Conservation (phyloP, 2,329 filamentous ascomycete species). For the Hypoxylon sp. region DNA sequence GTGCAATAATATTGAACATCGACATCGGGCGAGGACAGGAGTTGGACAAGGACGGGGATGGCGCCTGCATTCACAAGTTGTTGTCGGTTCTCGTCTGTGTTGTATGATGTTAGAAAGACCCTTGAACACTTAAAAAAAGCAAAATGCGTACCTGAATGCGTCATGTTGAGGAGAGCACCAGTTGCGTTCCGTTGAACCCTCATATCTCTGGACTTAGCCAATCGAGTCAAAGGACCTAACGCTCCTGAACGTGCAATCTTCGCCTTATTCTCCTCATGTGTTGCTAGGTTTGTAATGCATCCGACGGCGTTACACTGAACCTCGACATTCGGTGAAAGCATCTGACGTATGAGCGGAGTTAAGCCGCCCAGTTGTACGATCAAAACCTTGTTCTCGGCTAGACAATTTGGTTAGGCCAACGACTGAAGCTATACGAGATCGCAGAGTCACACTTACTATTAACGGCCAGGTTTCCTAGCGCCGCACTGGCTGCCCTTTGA, state of each 20-base stretch:
- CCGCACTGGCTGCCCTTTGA: conserved; percentile 94
- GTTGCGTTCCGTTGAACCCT: conserved; percentile 97
- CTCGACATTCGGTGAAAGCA: conserved; percentile 98
- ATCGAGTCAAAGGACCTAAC: conserved; percentile 86
- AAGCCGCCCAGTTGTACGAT: conserved; percentile 95
- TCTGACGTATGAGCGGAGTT: conserved; percentile 93
- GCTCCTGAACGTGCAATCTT: conserved; percentile 97
- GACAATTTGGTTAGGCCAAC: conserved; percentile 36
- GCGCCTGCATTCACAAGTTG: conserved; percentile 97
- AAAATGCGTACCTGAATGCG: conserved; percentile 85
- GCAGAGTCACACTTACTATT: conserved; percentile 79
- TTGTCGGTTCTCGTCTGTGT: conserved; percentile 92
- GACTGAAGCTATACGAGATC: background rate
- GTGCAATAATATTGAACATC: conserved; percentile 99
- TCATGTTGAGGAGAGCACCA: conserved; percentile 97
- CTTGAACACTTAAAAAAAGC: background rate
- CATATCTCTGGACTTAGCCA: conserved; percentile 99
- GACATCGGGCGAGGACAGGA: conserved; percentile 92
- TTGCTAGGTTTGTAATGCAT: conserved; percentile 98
- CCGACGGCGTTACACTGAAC: conserved; percentile 99
- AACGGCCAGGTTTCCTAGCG: conserved; percentile 94
- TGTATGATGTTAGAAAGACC: conserved; percentile 31
- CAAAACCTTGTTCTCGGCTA: conserved; percentile 97
- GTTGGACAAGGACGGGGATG: conserved; percentile 96
- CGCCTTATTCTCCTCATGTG: conserved; percentile 98